Percentiles rank a stretch among this genome's conserved stretches.
phyloP scores from a whole-genome alignment of 1,284 basidiomycete genomes.

The Trichosporon faecale region DNA sequence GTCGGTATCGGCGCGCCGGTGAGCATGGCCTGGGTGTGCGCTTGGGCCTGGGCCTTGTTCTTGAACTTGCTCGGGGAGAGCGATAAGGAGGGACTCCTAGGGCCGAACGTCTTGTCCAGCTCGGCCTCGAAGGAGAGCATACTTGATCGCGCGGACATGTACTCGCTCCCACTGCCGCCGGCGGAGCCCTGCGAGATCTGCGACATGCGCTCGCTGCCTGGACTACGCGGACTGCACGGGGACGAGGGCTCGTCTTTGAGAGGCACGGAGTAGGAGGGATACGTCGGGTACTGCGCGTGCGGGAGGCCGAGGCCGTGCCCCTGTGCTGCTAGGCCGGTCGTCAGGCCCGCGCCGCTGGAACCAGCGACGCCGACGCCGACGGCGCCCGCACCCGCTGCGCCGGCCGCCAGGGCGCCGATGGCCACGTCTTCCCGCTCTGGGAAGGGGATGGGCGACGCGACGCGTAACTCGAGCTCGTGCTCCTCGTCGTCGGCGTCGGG shows the following conservation, averaged over 20 bases:
- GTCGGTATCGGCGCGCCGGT: conserved; percentile 16
- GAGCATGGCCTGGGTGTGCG: not conserved
- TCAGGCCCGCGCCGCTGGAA: not conserved
- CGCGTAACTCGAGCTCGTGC: not conserved
- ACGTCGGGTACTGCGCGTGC: not conserved
- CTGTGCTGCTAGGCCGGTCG: not conserved
- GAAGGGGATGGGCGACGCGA: not conserved
- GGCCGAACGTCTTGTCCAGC: conserved; percentile 44
- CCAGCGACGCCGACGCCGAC: not conserved
- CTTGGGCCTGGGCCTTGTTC: not conserved
- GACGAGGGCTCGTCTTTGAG: not conserved
- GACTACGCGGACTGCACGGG: not conserved
- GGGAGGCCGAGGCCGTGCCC: not conserved
- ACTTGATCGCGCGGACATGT: not conserved
- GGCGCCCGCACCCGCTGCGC: not conserved
- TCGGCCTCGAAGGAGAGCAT: conserved; percentile 7
- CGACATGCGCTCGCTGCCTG: not conserved
- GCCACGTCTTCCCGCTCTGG: not conserved
- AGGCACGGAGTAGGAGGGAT: not conserved
- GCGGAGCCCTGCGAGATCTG: not conserved
- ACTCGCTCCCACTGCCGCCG: not conserved
- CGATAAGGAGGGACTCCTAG: not conserved
- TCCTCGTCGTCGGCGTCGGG: conserved; percentile 13
- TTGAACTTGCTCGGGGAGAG: not conserved
- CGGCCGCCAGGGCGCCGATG: not conserved